Evolutionary conservation across 129 eudicot genomes (phyloP).

Genomic region (Artemisia tridentata): DNA sequence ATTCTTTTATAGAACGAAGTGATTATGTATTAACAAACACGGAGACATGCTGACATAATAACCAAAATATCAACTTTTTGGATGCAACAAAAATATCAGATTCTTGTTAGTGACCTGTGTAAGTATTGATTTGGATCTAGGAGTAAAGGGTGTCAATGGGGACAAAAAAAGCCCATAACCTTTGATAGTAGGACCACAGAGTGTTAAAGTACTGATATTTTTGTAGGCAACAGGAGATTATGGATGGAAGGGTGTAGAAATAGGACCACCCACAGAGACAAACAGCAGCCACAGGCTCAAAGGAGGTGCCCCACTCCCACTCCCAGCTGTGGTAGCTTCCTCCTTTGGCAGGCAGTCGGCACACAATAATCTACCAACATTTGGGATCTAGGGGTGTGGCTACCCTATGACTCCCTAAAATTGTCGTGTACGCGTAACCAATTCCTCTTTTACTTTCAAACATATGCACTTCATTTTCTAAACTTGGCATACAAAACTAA

Average conservation of each 20-base stretch:
- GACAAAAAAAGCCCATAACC: conserved; percentile 24
- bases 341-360: neutral
- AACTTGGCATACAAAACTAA: neutral
- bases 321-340: conserved; percentile 16
- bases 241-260: conserved; percentile 30
- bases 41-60: no score
- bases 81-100: no score
- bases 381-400: conserved; percentile 16
- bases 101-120: neutral
- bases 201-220: neutral
- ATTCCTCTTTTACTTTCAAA: neutral
- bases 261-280: conserved; percentile 25
- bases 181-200: conserved; percentile 23
- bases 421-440: conserved; percentile 5
- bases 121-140: neutral
- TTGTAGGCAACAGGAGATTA: conserved; percentile 1
- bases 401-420: conserved; percentile 6
- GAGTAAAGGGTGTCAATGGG: neutral
- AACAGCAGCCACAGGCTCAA: conserved; percentile 16
- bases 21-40: no score
- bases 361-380: conserved; percentile 2
- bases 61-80: no score
- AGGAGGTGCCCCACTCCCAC: conserved; percentile 14
- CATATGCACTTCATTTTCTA: neutral
- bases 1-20: no score